Percentiles rank a stretch among this genome's conserved stretches.
These are phyloP conservation scores for Fusarium phyllophilum DNA, from an alignment of 2,329 filamentous ascomycete species.

Conservation along the genomic window DNA sequence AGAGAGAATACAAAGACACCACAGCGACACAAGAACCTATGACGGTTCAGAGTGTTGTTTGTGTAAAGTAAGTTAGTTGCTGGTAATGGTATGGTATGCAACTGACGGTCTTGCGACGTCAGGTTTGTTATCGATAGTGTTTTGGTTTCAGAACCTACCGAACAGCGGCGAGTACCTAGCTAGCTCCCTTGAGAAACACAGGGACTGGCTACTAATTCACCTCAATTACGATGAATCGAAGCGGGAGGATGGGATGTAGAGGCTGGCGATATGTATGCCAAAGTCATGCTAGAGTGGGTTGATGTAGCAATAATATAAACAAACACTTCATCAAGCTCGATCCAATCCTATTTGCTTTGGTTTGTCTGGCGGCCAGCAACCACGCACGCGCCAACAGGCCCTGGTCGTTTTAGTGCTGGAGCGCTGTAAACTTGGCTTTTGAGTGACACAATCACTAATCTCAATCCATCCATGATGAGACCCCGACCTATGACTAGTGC, in stretches of 20 bases:
- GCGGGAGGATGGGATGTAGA: background rate
- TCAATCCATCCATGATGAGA: background rate
- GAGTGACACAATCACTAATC: slow-evolving; percentile 12
- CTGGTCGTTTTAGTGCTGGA: slow-evolving; percentile 15
- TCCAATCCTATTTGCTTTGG: slow-evolving; percentile 10
- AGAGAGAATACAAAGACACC: background rate
- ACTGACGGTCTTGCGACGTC: slow-evolving; percentile 15
- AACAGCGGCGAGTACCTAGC: background rate
- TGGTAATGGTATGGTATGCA: background rate
- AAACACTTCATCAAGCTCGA: background rate
- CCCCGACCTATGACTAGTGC: background rate
- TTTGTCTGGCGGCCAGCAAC: slow-evolving; percentile 19
- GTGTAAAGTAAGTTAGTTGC: slow-evolving; percentile 5
- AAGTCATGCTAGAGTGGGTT: slow-evolving; percentile 22
- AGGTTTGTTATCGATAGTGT: slow-evolving; percentile 38
- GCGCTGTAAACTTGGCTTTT: slow-evolving; percentile 12
- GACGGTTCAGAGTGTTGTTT: slow-evolving; percentile 3
- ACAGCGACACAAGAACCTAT: background rate
- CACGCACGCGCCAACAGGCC: slow-evolving; percentile 29
- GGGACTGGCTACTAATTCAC: background rate
- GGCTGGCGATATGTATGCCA: background rate
- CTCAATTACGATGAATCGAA: background rate
- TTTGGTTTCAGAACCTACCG: background rate
- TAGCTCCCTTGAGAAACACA: background rate
- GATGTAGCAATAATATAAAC: background rate